Evolutionary conservation across 208 protist genomes (phyloP).

Genomic region (Naegleria fowleri): DNA sequence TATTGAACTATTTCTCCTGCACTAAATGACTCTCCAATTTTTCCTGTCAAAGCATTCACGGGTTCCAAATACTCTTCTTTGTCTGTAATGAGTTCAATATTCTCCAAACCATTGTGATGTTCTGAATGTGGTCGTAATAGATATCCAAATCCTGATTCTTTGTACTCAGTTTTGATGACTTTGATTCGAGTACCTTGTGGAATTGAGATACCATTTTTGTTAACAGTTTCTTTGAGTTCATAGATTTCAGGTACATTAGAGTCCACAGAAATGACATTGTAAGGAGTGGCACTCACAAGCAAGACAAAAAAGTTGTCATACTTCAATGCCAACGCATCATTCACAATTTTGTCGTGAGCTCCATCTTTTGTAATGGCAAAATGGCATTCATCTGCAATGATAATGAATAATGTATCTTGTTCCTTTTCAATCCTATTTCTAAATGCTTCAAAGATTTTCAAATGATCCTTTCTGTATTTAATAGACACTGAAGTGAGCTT

Average conservation of each 20-base stretch:
- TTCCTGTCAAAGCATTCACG: neutral
- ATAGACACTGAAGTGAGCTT: neutral
- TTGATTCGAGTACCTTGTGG: neutral
- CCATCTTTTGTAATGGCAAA: neutral
- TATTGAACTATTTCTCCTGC: neutral
- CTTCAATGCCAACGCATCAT: neutral
- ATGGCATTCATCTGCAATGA: neutral
- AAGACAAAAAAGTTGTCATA: neutral
- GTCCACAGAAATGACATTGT: neutral
- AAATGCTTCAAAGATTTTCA: neutral
- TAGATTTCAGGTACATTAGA: neutral
- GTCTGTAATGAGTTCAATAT: neutral
- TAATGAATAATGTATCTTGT: neutral
- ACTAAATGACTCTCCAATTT: neutral
- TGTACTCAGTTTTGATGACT: neutral
- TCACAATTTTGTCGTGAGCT: neutral
- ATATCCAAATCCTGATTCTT: neutral
- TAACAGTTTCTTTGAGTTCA: neutral
- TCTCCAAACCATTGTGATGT: neutral
- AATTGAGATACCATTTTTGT: neutral
- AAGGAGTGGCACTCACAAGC: neutral
- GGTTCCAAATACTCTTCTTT: neutral
- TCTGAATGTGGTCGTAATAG: neutral
- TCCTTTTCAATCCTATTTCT: neutral
- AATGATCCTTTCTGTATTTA: neutral